phyloP scores from a whole-genome alignment of 1,139 yeast genomes.

The Trichomonascaceae sp. region DNA sequence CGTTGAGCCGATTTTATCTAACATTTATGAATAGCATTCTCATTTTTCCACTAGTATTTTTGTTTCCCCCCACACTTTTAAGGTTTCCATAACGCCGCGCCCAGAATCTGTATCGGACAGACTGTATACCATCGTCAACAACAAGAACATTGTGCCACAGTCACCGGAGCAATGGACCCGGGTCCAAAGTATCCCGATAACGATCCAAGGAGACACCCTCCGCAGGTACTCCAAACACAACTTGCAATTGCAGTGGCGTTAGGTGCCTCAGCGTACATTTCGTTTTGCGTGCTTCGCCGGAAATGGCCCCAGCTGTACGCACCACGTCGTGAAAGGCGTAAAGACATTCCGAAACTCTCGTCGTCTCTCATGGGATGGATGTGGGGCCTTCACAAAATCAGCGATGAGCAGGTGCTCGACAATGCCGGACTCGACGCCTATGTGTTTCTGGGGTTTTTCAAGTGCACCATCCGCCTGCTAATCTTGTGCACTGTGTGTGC shows the following conservation, averaged over 20 bases:
- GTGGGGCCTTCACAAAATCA: conserved; percentile 45
- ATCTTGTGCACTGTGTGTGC: conserved; percentile 49
- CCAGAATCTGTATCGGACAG: too few species aligned
- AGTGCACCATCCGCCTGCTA: conserved; percentile 57
- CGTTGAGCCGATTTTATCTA: not conserved
- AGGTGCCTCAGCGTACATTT: conserved; percentile 50
- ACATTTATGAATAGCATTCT: too few species aligned
- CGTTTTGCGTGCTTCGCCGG: conserved; percentile 51
- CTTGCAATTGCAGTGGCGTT: conserved; percentile 42
- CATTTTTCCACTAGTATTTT: too few species aligned
- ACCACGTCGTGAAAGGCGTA: conserved; percentile 29
- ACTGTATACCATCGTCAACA: too few species aligned
- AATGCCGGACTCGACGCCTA: conserved; percentile 92
- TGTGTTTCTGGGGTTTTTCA: conserved; percentile 71
- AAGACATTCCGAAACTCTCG: conserved; percentile 30
- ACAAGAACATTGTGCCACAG: too few species aligned
- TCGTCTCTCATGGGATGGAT: conserved; percentile 69
- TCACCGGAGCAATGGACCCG: too few species aligned
- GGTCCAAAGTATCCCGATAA: conserved; percentile 3
- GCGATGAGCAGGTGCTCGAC: conserved; percentile 67
- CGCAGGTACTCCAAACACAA: conserved; percentile 18
- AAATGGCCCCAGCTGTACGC: conserved; percentile 65
- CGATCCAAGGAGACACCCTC: conserved; percentile 10
- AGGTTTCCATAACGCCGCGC: too few species aligned
- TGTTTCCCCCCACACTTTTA: too few species aligned